Conservation (phyloP, 768 basidiomycete species). For the Hypsizygus marmoreus region DNA sequence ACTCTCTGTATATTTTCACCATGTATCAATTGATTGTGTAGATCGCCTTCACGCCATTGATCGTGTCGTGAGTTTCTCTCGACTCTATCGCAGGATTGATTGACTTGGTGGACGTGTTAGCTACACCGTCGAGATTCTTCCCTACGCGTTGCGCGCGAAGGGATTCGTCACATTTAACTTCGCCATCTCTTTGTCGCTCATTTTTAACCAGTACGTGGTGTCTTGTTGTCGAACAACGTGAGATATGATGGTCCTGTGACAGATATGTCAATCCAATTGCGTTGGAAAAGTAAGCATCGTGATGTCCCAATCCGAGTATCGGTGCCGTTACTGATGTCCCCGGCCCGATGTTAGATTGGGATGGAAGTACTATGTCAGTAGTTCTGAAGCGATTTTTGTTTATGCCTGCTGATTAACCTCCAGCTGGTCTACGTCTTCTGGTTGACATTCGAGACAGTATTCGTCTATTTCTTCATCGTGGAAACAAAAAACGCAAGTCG, state of each 20-base stretch:
- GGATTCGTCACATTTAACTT: constrained; percentile 20
- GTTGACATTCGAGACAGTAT: constrained; percentile 54
- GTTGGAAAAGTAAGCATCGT: constrained; percentile 34
- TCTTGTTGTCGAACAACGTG: background rate
- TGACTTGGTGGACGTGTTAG: constrained; percentile 1
- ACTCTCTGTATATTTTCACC: background rate
- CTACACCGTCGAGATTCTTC: constrained; percentile 21
- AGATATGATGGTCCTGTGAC: background rate
- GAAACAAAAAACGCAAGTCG: constrained; percentile 49
- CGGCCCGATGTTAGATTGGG: constrained; percentile 30
- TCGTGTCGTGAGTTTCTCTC: constrained; percentile 29
- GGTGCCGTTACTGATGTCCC: constrained; percentile 26
- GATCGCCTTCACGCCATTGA: constrained; percentile 35
- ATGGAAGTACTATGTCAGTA: constrained; percentile 66
- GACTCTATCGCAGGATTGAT: too few relatives aligned
- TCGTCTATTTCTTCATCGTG: constrained; percentile 53
- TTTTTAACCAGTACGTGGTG: constrained; percentile 17
- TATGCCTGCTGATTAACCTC: background rate
- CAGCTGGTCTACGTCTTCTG: constrained; percentile 55
- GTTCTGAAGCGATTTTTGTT: background rate
- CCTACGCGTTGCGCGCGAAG: constrained; percentile 18
- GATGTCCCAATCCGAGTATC: background rate
- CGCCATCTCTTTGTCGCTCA: constrained; percentile 18
- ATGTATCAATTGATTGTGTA: constrained; percentile 11
- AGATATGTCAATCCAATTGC: constrained; percentile 21